Evolutionary conservation across 768 basidiomycete species (phyloP).

Genomic region (Chalciporus piperatus): DNA sequence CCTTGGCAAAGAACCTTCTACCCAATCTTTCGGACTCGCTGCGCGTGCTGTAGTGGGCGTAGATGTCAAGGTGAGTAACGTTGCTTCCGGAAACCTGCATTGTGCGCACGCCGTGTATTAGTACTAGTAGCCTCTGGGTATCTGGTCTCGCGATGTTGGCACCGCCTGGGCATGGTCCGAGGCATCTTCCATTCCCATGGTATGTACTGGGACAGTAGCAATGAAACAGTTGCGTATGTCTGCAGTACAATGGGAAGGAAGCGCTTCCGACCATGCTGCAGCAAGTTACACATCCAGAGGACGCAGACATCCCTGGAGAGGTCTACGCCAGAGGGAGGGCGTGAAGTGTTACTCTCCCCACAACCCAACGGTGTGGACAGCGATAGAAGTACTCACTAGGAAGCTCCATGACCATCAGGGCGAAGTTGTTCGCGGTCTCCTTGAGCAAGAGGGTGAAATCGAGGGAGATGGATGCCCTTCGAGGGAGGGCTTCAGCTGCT

Average conservation of each 20-base stretch:
- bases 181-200: constrained; percentile 58
- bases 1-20: background rate
- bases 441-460: background rate
- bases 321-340: background rate
- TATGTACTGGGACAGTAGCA: constrained; percentile 40
- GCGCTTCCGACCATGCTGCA: constrained; percentile 35
- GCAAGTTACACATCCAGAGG: constrained; percentile 22
- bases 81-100: background rate
- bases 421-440: background rate
- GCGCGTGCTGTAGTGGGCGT: background rate
- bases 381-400: constrained; percentile 16
- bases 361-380: constrained; percentile 14
- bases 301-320: constrained; percentile 15
- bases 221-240: constrained; percentile 30
- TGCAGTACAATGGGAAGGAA: constrained; percentile 38
- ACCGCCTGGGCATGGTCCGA: constrained; percentile 35
- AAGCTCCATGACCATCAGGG: background rate
- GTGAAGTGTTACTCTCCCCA: constrained; percentile 7
- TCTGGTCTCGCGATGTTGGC: constrained; percentile 27
- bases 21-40: constrained; percentile 9
- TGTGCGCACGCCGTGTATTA: background rate
- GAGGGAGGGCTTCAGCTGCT: constrained; percentile 9
- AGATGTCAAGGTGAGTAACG: constrained; percentile 5
- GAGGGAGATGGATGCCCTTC: constrained; percentile 5
- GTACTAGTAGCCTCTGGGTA: background rate